These are phyloP conservation scores for Bruguiera hainesii DNA, from an alignment of 441 rosid species.

Conservation along the genomic window DNA sequence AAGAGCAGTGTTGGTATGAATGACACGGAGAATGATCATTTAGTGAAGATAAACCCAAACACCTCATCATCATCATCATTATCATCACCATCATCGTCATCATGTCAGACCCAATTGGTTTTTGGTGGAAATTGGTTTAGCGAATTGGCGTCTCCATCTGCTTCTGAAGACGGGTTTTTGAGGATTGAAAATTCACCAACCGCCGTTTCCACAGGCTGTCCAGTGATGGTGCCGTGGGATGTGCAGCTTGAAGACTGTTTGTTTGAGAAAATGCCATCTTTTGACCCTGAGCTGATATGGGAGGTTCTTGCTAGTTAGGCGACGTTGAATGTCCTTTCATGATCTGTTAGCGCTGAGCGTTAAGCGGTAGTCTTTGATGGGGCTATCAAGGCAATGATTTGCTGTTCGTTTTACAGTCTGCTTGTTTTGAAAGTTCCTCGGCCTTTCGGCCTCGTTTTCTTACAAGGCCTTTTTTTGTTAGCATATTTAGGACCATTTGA, in stretches of 20 bases:
- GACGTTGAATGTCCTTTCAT: not conserved
- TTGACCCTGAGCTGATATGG: conserved; percentile 87
- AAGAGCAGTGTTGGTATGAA: conserved; percentile 6
- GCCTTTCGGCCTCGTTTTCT: conserved; percentile 1
- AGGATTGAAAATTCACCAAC: conserved; percentile 46
- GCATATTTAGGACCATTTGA: too few species aligned
- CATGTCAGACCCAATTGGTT: conserved; percentile 18
- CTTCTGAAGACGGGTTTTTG: conserved; percentile 47
- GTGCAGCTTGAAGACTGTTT: conserved; percentile 49
- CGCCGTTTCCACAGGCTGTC: conserved; percentile 38
- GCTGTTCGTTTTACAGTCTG: not conserved
- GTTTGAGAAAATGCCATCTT: conserved; percentile 81
- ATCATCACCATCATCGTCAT: conserved; percentile 31
- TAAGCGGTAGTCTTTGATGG: conserved; percentile 21
- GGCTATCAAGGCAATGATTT: conserved; percentile 8
- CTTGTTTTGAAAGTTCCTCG: conserved; percentile 3
- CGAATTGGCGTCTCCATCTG: conserved; percentile 38
- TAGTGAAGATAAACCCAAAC: conserved; percentile 27
- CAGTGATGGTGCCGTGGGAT: conserved; percentile 29
- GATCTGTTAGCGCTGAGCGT: conserved; percentile 12
- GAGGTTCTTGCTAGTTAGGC: conserved; percentile 73
- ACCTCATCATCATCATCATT: conserved; percentile 28
- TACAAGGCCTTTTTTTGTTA: not conserved
- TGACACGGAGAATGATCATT: conserved; percentile 7
- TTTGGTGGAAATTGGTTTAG: conserved; percentile 37